phyloP scores from a whole-genome alignment of 371 early-diverging fungal genomes.

The Mortierella sp. region DNA sequence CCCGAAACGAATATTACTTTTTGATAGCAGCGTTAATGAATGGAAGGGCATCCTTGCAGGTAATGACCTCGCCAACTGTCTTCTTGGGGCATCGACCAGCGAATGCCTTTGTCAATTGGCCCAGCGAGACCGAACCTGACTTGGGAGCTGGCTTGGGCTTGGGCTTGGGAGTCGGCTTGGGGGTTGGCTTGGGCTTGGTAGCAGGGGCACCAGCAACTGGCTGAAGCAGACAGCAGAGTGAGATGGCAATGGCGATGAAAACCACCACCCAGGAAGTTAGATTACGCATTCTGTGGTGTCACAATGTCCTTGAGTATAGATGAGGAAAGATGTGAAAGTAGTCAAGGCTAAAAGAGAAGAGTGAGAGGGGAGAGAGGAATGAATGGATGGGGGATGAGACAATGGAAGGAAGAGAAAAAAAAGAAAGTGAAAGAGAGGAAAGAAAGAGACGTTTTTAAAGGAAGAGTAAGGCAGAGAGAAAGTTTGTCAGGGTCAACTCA shows the following conservation, averaged over 20 bases:
- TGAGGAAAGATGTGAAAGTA: no score
- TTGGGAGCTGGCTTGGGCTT: background rate
- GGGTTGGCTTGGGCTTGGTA: background rate
- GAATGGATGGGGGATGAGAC: background rate
- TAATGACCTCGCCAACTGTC: constrained; percentile 29
- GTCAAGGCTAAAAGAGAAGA: background rate
- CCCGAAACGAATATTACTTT: constrained; percentile 14
- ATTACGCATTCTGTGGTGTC: no score
- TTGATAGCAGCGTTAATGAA: constrained; percentile 45
- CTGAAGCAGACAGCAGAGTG: background rate
- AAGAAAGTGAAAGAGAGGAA: background rate
- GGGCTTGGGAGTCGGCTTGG: no score
- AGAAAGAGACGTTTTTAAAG: background rate
- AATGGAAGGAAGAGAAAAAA: background rate
- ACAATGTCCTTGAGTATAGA: no score
- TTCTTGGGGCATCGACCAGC: constrained; percentile 22
- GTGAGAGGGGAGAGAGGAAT: background rate
- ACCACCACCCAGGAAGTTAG: no score
- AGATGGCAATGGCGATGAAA: no score
- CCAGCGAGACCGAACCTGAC: no score
- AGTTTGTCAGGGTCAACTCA: background rate
- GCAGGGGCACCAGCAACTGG: background rate
- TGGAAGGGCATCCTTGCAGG: constrained; percentile 46
- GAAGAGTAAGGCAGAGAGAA: background rate
- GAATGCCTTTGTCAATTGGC: constrained; percentile 17